Conservation (phyloP, 768 basidiomycete species). For the Hypholoma sublateritium region DNA sequence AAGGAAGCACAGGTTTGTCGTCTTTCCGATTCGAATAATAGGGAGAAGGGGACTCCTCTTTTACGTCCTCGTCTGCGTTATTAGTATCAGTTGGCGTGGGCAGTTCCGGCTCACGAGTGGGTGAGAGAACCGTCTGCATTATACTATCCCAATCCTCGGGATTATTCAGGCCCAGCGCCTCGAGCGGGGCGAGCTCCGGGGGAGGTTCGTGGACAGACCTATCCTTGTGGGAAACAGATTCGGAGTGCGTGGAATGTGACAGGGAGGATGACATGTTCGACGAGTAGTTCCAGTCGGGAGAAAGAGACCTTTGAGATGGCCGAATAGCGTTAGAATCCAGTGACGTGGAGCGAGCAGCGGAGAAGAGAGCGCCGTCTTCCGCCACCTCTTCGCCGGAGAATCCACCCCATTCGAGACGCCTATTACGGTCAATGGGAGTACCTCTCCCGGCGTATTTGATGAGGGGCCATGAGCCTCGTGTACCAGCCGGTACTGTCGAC, state of each 20-base stretch:
- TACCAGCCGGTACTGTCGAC: constrained; percentile 25
- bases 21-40: constrained; percentile 8
- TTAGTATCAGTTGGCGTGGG: constrained; percentile 4
- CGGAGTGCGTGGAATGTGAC: constrained; percentile 15
- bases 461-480: constrained; percentile 44
- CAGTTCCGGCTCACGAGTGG: constrained; percentile 12
- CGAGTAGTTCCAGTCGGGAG: constrained; percentile 42
- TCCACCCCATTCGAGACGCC: constrained; percentile 46
- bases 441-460: constrained; percentile 46
- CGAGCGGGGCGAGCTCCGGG: constrained; percentile 32
- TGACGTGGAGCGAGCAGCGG: constrained; percentile 38
- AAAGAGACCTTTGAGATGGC: constrained; percentile 21
- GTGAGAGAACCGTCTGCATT: constrained; percentile 36
- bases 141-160: constrained; percentile 42
- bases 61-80: constrained; percentile 1
- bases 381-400: constrained; percentile 30
- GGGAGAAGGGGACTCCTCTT: constrained; percentile 1
- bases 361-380: constrained; percentile 47
- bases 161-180: constrained; percentile 30
- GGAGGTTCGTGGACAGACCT: constrained; percentile 22
- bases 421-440: constrained; percentile 45
- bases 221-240: constrained; percentile 4
- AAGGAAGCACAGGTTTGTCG: constrained; percentile 4
- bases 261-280: constrained; percentile 24
- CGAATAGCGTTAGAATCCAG: constrained; percentile 33